Percentiles rank a stretch among this genome's conserved stretches.
These are phyloP conservation scores for Phalaenopsis hybrid DNA, from an alignment of 116 monocot genomes.

Conservation along the genomic window DNA sequence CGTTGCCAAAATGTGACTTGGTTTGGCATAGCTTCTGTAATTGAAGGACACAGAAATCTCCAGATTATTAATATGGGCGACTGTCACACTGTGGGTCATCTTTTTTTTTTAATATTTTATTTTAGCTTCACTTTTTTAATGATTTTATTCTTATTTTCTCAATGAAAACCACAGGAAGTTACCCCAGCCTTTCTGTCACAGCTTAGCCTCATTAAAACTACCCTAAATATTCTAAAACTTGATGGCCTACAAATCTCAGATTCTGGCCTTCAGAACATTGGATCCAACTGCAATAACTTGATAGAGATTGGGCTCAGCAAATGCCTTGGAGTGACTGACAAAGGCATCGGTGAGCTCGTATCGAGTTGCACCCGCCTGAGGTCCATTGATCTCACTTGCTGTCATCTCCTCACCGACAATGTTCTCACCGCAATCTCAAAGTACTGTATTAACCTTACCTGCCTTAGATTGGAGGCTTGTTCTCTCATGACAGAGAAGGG, in stretches of 20 bases:
- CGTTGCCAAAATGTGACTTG: slow-evolving; percentile 62
- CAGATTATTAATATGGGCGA: slow-evolving; percentile 52
- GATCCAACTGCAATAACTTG: slow-evolving; percentile 53
- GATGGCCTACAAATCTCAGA: slow-evolving; percentile 53
- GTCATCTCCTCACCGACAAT: slow-evolving; percentile 52
- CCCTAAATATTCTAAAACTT: slow-evolving; percentile 45
- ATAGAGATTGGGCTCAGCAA: slow-evolving; percentile 74
- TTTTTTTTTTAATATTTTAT: not conserved
- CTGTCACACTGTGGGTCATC: slow-evolving; percentile 51
- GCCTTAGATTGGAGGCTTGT: slow-evolving; percentile 71
- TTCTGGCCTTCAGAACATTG: slow-evolving; percentile 38
- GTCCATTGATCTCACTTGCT: slow-evolving; percentile 74
- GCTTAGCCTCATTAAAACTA: slow-evolving; percentile 30
- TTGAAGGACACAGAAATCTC: slow-evolving; percentile 57
- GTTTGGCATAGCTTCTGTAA: slow-evolving; percentile 47
- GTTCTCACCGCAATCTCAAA: slow-evolving; percentile 44
- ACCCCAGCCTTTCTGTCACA: slow-evolving; percentile 41
- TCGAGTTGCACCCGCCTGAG: slow-evolving; percentile 32
- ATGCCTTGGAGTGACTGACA: slow-evolving; percentile 64
- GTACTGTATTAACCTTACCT: slow-evolving; percentile 37
- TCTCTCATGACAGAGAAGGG: slow-evolving; percentile 58
- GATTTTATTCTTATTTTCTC: not conserved
- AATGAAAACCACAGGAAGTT: slow-evolving; percentile 37
- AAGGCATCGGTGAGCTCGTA: slow-evolving; percentile 57
- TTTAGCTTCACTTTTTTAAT: not conserved